Evolutionary conservation across 2,329 filamentous ascomycete genomes (phyloP), one percentile per base, ranked within the genome.

Genomic region (Dactylellina leptospora): DNA sequence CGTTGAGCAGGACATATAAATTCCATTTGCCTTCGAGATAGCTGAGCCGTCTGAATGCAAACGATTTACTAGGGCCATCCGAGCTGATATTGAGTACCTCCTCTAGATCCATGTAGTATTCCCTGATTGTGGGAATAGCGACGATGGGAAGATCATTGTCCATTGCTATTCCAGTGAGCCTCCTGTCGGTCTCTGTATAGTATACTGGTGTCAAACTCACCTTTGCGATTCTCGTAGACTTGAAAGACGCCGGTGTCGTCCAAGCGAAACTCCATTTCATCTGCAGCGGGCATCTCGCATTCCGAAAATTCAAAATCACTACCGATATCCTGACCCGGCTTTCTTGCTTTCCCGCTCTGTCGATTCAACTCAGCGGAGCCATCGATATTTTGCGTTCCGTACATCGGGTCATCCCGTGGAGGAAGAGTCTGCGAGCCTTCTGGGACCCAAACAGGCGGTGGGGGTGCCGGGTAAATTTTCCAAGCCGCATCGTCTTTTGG

Each of bases 21-120:
- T 97, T 96, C 81, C 96, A 99, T 79, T 97, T 97, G 71, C 92
- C 93, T 81, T 99, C 95, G 6, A 99, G 83, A 79, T 97, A 99
- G 77, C 96, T 93, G 50, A 99, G 84, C 9, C 96, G 88, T 60
- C 93, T 89, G 80, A 96, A 99, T 0, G 95, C 93, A 80, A 97
- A 97, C 78, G 92, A 97, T 81, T 99, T 99, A 80, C 89, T 93
- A 0, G 95, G 95, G 0, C 95, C 95, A 78, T 99, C 93, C 0
- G 93, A 96, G 0, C 93, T 96, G n/a, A 96, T 87, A 68, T 89
- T 88, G 56, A 96, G 84, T 66, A 97, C 89, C 20, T 88, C 84
- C 78, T 99, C 95, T 23, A 99, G 83, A 78, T 97, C 93, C 83
- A 96, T 90, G 80, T 97, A 99, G 78, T 93, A 99, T 77, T 99